Conservation (phyloP, 2,329 filamentous ascomycete species). For the Monosporascus sp. region DNA sequence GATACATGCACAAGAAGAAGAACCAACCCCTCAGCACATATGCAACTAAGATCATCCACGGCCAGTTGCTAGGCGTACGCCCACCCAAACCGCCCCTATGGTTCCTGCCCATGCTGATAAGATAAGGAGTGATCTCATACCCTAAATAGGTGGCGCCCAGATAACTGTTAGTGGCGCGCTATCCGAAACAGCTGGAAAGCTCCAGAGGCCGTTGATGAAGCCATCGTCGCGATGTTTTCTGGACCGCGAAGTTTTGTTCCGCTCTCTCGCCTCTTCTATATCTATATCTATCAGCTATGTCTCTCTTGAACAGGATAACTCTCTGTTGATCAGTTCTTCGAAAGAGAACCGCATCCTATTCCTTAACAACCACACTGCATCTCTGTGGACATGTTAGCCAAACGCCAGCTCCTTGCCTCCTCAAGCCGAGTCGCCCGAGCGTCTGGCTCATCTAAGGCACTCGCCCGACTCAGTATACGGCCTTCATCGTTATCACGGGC, state of each 20-base stretch:
- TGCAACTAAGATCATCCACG: too few relatives aligned
- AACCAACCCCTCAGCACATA: neutral
- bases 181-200: conserved; percentile 1
- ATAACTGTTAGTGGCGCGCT: neutral
- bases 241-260: too few relatives aligned
- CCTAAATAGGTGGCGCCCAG: neutral
- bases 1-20: neutral
- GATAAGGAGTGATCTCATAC: neutral
- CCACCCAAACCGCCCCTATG: too few relatives aligned
- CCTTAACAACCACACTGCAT: neutral
- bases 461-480: conserved; percentile 16
- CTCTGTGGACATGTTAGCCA: conserved; percentile 31
- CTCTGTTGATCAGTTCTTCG: neutral
- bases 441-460: conserved; percentile 13
- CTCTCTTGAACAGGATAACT: neutral
- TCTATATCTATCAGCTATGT: neutral
- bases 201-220: neutral
- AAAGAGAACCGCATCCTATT: neutral
- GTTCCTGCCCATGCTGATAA: neutral
- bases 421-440: conserved; percentile 28
- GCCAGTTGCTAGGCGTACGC: too few relatives aligned
- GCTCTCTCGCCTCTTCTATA: neutral
- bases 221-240: neutral
- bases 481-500: conserved; percentile 18
- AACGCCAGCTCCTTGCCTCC: conserved; percentile 31